phyloP scores from a whole-genome alignment of 331 rosid genomes.

The Stylosanthes scabra region DNA sequence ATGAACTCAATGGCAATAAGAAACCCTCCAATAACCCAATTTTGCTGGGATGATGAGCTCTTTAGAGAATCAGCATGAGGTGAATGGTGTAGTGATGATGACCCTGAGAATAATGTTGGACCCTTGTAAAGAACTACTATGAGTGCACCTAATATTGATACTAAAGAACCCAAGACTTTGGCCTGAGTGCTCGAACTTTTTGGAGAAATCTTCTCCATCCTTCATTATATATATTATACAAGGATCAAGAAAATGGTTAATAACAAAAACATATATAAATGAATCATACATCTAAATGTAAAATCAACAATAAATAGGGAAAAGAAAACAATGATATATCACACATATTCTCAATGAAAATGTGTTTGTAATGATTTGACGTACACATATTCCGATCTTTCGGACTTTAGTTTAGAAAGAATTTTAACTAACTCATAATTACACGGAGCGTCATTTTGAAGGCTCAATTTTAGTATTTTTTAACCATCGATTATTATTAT shows the following conservation, averaged over 20 bases:
- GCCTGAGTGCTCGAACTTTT: slow-evolving; percentile 57
- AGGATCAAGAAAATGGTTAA: not conserved
- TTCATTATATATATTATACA: slow-evolving; percentile 35
- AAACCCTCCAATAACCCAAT: slow-evolving; percentile 71
- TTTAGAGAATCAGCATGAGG: slow-evolving; percentile 8
- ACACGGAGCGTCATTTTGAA: too few relatives aligned
- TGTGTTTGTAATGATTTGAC: too few relatives aligned
- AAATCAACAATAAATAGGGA: too few relatives aligned
- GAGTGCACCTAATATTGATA: slow-evolving; percentile 70
- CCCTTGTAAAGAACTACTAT: slow-evolving; percentile 66
- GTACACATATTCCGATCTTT: too few relatives aligned
- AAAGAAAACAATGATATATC: too few relatives aligned
- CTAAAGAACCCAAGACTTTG: slow-evolving; percentile 60
- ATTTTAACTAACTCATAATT: too few relatives aligned
- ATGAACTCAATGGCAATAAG: slow-evolving; percentile 51
- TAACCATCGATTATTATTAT: too few relatives aligned
- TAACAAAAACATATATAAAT: too few relatives aligned
- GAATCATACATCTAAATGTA: too few relatives aligned
- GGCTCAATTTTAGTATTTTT: too few relatives aligned
- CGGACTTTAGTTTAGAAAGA: too few relatives aligned
- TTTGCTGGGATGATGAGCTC: slow-evolving; percentile 9
- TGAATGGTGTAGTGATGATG: not conserved
- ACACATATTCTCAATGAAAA: too few relatives aligned
- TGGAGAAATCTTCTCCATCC: slow-evolving; percentile 62
- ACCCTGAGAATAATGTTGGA: slow-evolving; percentile 43